Evolutionary conservation across 1,284 basidiomycete species (phyloP).

Genomic region (Rhodotorula sp.): DNA sequence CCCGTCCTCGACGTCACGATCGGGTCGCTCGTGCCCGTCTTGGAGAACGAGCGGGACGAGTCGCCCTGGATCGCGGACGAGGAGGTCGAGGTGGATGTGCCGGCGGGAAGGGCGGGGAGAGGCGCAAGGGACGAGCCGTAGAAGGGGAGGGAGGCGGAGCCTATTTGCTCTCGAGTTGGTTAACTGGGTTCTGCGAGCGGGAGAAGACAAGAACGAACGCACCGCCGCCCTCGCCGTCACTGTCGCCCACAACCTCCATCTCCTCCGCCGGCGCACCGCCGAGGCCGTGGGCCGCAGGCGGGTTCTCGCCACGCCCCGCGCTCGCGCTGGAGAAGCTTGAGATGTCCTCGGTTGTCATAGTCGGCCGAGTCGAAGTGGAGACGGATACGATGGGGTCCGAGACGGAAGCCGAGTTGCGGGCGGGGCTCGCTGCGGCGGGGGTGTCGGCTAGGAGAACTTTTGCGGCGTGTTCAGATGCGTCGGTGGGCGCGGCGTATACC

Average conservation of each 20-base stretch:
- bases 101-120: not conserved
- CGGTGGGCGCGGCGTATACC: no score
- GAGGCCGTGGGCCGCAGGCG: not conserved
- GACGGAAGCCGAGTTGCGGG: not conserved
- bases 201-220: not conserved
- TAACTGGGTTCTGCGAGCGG: rapidly evolving
- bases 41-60: not conserved
- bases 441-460: constrained; percentile 6
- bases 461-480: not conserved
- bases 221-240: constrained; percentile 17
- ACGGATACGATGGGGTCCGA: constrained; percentile 2
- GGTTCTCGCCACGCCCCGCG: not conserved
- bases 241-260: constrained; percentile 15
- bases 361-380: not conserved
- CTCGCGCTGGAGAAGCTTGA: not conserved
- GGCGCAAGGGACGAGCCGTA: not conserved
- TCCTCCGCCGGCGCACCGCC: not conserved
- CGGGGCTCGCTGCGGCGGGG: not conserved
- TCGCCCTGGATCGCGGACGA: not conserved
- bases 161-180: not conserved
- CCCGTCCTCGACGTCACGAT: constrained; percentile 2
- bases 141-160: not conserved
- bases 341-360: constrained; percentile 6
- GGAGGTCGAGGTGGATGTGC: not conserved
- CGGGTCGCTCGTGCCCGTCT: constrained; percentile 4